Base-by-base conservation (phyloP, 257 asterid genomes). In the Solanum acaule region DNA sequence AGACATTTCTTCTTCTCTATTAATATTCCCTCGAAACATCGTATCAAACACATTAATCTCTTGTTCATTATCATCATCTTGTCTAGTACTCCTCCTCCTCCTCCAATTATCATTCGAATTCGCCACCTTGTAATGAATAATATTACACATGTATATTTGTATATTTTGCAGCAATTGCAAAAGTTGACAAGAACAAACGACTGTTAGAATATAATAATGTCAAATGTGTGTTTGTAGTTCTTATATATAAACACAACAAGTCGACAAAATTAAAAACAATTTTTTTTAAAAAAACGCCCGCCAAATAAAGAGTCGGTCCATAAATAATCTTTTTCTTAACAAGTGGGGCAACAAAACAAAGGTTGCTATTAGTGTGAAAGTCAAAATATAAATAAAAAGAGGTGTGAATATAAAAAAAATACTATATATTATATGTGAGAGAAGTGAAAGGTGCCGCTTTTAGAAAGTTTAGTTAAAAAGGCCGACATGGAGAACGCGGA, bases 1-100 rank as follows among this genome's bases (percentile, higher is more conserved):
- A 8, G 96, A 94, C 94, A 95, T 94, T 90, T 96, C 99, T 13
- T 86, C 88, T 87, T 96, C 95, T 84, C 96, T 92, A 67, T 90
- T 87, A 20, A 89, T 81, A 27, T 4, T 46, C 70, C 91, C 89
- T 6, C 76, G 82, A 88, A 89, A 44, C 94, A 87, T 85, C 11
- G 88, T 86, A 34, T 87, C 75, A 68, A 91, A 87, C 25, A 87
- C 56, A 65, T 27, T 63, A 34, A 35, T 86, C 8, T 56, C 82
- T n/a, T 31, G 3, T 40, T 42, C 46, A 0, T 42, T 31, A 8
- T 42, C 49, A 0, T 44, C 38, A 8, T 38, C 87, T 29, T 59
- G 59, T 37, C 77, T 31, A 14, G 12, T 8, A 16, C 65, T 56
- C 22, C 22, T 49, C 22, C 61, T 46, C 31, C 16, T 61, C 13